Evolutionary conservation across 331 rosid species (phyloP).

Genomic region (Acacia concinna): DNA sequence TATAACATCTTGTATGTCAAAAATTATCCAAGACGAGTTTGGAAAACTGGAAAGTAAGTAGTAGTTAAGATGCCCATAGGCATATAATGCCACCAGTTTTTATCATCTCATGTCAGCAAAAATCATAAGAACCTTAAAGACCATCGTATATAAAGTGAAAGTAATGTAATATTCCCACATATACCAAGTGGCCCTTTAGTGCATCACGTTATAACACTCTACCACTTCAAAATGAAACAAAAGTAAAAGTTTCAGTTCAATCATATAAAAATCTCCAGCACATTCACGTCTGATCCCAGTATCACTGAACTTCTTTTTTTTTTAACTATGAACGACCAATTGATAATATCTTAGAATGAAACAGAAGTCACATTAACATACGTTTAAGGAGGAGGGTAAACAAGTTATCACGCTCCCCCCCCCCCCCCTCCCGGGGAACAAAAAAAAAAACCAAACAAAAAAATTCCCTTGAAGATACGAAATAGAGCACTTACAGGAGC

Average conservation of each 20-base stretch:
- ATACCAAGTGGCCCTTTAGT: not conserved
- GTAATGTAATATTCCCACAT: not conserved
- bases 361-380: not conserved
- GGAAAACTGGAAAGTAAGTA: not conserved
- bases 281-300: not conserved
- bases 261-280: not conserved
- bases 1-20: not conserved
- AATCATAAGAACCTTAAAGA: not conserved
- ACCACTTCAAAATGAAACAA: not conserved
- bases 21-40: not conserved
- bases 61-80: not conserved
- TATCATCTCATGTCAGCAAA: not conserved
- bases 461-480: not conserved
- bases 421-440: no score
- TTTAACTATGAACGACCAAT: not conserved
- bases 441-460: no score
- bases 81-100: not conserved
- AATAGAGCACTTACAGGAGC: conserved; percentile 80
- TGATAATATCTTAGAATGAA: not conserved
- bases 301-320: not conserved
- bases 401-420: not conserved
- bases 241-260: not conserved
- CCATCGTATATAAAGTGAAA: not conserved
- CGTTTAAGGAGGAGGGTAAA: not conserved
- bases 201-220: not conserved